phyloP scores from a whole-genome alignment of 2,329 filamentous ascomycete species.

The Monosporascus sp. region DNA sequence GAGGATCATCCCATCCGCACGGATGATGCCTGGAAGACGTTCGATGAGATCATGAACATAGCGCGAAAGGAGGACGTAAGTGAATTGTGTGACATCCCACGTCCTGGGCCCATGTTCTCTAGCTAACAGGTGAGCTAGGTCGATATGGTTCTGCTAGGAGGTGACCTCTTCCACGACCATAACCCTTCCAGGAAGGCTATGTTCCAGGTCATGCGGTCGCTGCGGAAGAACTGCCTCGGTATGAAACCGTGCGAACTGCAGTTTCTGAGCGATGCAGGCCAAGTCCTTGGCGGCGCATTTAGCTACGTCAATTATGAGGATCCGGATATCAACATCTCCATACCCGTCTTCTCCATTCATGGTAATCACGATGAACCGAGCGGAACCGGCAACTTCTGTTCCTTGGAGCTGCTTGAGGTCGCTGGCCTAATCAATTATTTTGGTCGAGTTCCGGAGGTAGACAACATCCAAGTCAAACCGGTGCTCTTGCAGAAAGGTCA shows the following conservation, averaged over 20 bases:
- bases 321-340: conserved; percentile 91
- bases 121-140: conserved; percentile 44
- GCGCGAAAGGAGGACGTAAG: conserved; percentile 75
- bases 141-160: conserved; percentile 93
- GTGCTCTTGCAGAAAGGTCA: conserved; percentile 88
- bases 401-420: conserved; percentile 84
- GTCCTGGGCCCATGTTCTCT: too few species aligned
- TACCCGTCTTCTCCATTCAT: conserved; percentile 97
- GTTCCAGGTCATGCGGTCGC: conserved; percentile 94
- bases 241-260: conserved; percentile 95
- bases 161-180: conserved; percentile 97
- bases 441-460: conserved; percentile 82
- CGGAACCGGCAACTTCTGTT: conserved; percentile 89
- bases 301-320: conserved; percentile 98
- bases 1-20: conserved; percentile 92
- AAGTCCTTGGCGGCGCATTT: conserved; percentile 86
- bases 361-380: conserved; percentile 98
- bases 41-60: conserved; percentile 90
- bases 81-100: neutral
- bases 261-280: conserved; percentile 86
- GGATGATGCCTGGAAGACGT: conserved; percentile 93
- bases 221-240: conserved; percentile 89
- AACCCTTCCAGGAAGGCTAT: conserved; percentile 93
- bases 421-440: conserved; percentile 95
- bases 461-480: conserved; percentile 90